Base-by-base conservation (phyloP, 148 eudicot species). In the Linanthus parryae region DNA sequence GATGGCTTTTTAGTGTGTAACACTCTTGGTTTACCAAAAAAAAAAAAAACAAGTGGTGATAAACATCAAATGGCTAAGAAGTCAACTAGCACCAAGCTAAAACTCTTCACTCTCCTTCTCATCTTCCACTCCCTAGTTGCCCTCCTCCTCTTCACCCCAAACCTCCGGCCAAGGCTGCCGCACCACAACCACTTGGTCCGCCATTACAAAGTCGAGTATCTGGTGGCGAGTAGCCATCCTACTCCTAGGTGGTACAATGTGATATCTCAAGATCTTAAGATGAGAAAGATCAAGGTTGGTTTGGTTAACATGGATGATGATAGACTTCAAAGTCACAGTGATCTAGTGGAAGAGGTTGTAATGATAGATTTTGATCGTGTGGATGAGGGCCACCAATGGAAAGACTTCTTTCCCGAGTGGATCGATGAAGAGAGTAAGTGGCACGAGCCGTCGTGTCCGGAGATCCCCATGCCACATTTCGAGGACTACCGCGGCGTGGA, bases 401-500 rank as follows among this genome's bases (percentile, higher is more conserved):
- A 59, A 41, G 64, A 69, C 14, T 56, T 83, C 6, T 83, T 75
- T 21, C 95, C 91, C 0, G 70, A 51, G 52, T 77, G 85, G 96
- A 70, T 83, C 15, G 62, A 80, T 10, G 91, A 87, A 60, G 49
- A 54, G 1, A 52, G 31, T 45, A 49, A 33, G 27, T 43, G 44
- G 30, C 29, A 22, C 1, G 53, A 3, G 0, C 56, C 71, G 6
- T 54, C 48, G 23, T 87, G 96, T 52, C 91, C 91, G 1, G 25
- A 54, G 9, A 62, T 87, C 17, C 88, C 91, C n/a, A 80, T 87
- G 83, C 81, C 91, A 0, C 20, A 27, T 27, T 57, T 56, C 21
- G 63, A 56, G 23, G 53, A 61, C 3, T 76, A 70, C 43, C 11
- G 15, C 3, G 70, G 70, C 14, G 58, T 80, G 4, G 78, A 80